Evolutionary conservation across 257 asterid genomes (phyloP).

Genomic region (Fraxinus excelsior): DNA sequence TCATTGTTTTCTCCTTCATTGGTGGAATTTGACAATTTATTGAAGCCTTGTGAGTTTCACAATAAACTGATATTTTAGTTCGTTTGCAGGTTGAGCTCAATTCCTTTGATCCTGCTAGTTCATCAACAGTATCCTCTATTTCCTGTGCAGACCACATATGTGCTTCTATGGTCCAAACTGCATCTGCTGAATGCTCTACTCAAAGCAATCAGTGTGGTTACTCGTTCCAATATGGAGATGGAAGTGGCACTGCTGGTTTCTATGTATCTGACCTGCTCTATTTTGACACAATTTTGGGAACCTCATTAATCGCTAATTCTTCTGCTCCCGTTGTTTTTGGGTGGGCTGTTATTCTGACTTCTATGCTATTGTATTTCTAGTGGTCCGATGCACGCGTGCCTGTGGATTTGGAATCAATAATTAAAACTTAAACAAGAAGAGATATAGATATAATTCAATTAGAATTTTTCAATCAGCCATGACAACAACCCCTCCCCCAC

Average conservation of each 20-base stretch:
- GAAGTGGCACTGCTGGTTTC: constrained; percentile 82
- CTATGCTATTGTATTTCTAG: neutral
- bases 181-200: constrained; percentile 66
- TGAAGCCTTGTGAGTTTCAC: constrained; percentile 19
- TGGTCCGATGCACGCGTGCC: neutral
- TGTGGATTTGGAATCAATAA: neutral
- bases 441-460: neutral
- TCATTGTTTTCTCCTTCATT: constrained; percentile 12
- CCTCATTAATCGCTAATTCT: constrained; percentile 69
- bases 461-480: neutral
- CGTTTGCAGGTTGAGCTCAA: constrained; percentile 68
- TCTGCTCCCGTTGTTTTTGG: constrained; percentile 88
- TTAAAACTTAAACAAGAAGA: neutral
- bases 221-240: constrained; percentile 86
- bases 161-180: constrained; percentile 54
- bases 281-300: constrained; percentile 68
- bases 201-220: constrained; percentile 71
- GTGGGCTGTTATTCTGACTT: constrained; percentile 41
- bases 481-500: neutral
- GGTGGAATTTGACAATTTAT: neutral
- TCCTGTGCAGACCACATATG: constrained; percentile 76
- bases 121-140: constrained; percentile 66
- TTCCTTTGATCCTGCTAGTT: constrained; percentile 63
- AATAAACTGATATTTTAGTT: constrained; percentile 2
- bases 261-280: constrained; percentile 73